These are phyloP conservation scores for Colletotrichum gigasporum DNA, from an alignment of 2,329 filamentous ascomycete genomes.

Conservation along the genomic window DNA sequence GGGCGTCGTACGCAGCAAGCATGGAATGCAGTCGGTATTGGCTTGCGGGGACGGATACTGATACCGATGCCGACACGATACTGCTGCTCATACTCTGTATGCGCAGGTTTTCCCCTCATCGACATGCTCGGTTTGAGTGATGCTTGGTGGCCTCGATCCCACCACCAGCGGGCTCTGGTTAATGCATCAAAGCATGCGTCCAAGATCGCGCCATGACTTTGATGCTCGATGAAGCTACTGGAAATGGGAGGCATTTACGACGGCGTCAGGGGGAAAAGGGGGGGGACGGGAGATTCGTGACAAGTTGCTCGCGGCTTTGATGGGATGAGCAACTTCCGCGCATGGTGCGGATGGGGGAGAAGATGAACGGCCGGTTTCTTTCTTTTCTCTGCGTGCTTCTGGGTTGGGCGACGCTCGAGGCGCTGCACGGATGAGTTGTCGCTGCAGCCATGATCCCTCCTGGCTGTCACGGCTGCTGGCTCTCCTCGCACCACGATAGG, in stretches of 20 bases:
- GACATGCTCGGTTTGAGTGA: neutral
- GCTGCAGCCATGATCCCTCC: conserved; percentile 54
- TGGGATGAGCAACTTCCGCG: conserved; percentile 22
- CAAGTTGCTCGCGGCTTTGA: neutral
- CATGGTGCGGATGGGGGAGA: conserved; percentile 13
- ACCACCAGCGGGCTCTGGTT: neutral
- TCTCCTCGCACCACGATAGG: conserved; percentile 53
- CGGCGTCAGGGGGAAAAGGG: neutral
- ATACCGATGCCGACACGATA: too few species aligned
- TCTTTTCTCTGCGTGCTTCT: conserved; percentile 18
- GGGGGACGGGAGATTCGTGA: neutral
- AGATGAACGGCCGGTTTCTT: conserved; percentile 19
- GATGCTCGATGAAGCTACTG: conserved; percentile 21
- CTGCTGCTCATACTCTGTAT: too few species aligned
- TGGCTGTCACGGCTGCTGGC: conserved; percentile 43
- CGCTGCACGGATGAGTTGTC: conserved; percentile 55
- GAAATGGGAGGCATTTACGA: conserved; percentile 13
- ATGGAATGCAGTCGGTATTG: neutral
- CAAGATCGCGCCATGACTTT: conserved; percentile 22
- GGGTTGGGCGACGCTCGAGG: neutral
- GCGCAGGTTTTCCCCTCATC: neutral
- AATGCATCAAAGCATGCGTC: conserved; percentile 9
- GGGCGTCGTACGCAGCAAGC: neutral
- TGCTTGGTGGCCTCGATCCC: neutral
- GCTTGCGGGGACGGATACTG: too few species aligned